Evolutionary conservation across 495 filamentous ascomycete genomes (phyloP).

Genomic region (Amniculicola lignicola): DNA sequence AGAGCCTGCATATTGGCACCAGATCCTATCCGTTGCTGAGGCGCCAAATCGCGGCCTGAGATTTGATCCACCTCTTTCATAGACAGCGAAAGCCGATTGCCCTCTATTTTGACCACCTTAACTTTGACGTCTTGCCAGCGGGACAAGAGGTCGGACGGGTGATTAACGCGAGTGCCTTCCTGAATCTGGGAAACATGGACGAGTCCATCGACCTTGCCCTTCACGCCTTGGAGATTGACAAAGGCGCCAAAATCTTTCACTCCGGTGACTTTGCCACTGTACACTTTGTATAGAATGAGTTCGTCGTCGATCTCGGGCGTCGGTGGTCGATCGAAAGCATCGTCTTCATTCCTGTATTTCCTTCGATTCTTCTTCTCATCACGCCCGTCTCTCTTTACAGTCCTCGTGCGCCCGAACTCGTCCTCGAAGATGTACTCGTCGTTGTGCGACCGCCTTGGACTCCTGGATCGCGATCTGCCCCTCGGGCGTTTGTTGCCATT

Average conservation of each 20-base stretch:
- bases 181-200: slow-evolving; percentile 96
- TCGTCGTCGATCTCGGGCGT: slow-evolving; percentile 76
- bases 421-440: slow-evolving; percentile 56
- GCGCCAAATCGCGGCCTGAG: slow-evolving; percentile 79
- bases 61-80: slow-evolving; percentile 98
- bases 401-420: slow-evolving; percentile 56
- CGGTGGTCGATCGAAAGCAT: slow-evolving; percentile 67
- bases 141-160: slow-evolving; percentile 82
- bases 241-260: slow-evolving; percentile 96
- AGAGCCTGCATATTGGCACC: slow-evolving; percentile 88
- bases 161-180: slow-evolving; percentile 81
- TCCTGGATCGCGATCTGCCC: slow-evolving; percentile 52
- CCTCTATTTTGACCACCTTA: slow-evolving; percentile 85
- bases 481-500: slow-evolving; percentile 31
- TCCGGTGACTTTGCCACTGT: slow-evolving; percentile 83
- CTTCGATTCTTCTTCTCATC: slow-evolving; percentile 37
- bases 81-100: slow-evolving; percentile 74
- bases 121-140: slow-evolving; percentile 84
- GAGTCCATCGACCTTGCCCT: slow-evolving; percentile 85
- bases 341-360: slow-evolving; percentile 53
- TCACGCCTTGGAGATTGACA: slow-evolving; percentile 83
- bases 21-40: slow-evolving; percentile 77
- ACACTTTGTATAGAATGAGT: slow-evolving; percentile 81
- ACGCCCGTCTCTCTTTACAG: slow-evolving; percentile 40
- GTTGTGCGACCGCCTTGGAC: slow-evolving; percentile 48